Percentiles rank a stretch among this genome's conserved stretches.
phyloP scores from a whole-genome alignment of 2,329 filamentous ascomycete genomes.

The Thelonectria rubi region DNA sequence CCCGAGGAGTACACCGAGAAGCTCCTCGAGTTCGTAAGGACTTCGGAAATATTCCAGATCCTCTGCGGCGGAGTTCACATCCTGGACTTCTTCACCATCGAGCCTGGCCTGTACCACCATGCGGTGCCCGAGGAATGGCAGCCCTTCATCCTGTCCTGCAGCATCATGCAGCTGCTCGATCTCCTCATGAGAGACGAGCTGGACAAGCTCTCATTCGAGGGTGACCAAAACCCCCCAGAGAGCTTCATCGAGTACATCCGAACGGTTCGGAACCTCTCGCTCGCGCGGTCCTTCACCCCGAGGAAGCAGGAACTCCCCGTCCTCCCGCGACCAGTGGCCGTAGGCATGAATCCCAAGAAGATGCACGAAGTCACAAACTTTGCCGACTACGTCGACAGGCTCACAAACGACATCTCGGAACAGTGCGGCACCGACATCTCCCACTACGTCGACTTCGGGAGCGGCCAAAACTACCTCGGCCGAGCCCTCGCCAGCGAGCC shows the following conservation, averaged over 20 bases:
- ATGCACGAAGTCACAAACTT: conserved; percentile 93
- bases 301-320: conserved; percentile 58
- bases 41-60: conserved; percentile 80
- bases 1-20: conserved; percentile 81
- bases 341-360: conserved; percentile 97
- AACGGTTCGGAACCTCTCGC: conserved; percentile 73
- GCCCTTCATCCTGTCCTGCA: conserved; percentile 74
- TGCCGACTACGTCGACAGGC: conserved; percentile 78
- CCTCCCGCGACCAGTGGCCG: conserved; percentile 75
- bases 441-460: conserved; percentile 95
- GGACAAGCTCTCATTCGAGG: conserved; percentile 44
- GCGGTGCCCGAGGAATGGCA: conserved; percentile 85
- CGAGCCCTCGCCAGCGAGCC: conserved; percentile 84
- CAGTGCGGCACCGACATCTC: conserved; percentile 71
- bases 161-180: conserved; percentile 80
- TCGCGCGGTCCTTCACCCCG: conserved; percentile 68
- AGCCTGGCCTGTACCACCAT: conserved; percentile 82
- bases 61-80: conserved; percentile 98
- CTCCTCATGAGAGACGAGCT: conserved; percentile 83
- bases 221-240: conserved; percentile 52
- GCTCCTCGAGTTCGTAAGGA: conserved; percentile 78
- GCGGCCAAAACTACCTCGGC: conserved; percentile 95
- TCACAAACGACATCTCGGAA: conserved; percentile 66
- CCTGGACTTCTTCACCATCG: conserved; percentile 90
- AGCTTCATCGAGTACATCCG: conserved; percentile 77